Evolutionary conservation across 768 basidiomycete species (phyloP).

Genomic region (Russula dissimulans): DNA sequence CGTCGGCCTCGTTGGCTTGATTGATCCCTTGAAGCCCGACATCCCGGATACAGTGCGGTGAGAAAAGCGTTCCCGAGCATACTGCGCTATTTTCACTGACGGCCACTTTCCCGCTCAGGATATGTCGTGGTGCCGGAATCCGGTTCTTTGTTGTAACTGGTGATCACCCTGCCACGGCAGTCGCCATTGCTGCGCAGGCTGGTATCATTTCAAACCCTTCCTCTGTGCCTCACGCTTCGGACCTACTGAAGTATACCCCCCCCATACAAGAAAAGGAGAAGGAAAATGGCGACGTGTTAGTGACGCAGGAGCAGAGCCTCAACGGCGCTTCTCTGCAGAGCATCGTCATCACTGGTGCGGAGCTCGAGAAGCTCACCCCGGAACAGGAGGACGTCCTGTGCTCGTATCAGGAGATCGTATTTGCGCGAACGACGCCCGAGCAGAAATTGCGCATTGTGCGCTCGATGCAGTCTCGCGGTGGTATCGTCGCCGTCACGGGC

Average conservation of each 20-base stretch:
- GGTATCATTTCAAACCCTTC: conserved; percentile 40
- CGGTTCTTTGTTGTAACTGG: conserved; percentile 57
- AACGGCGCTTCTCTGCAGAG: conserved; percentile 24
- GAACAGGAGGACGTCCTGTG: conserved; percentile 23
- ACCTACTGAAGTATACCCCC: conserved; percentile 28
- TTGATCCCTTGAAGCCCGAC: conserved; percentile 51
- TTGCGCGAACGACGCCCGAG: conserved; percentile 54
- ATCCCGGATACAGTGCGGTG: conserved; percentile 38
- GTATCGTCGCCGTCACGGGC: conserved; percentile 55
- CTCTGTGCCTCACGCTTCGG: conserved; percentile 29
- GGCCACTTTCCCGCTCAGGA: conserved; percentile 10
- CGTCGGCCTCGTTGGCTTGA: conserved; percentile 50
- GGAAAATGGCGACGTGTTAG: conserved; percentile 21
- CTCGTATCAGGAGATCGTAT: conserved; percentile 43
- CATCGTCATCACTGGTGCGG: conserved; percentile 36
- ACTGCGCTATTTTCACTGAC: not conserved
- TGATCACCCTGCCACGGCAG: conserved; percentile 51
- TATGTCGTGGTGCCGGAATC: conserved; percentile 48
- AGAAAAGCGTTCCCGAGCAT: not conserved
- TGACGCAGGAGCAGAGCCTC: not conserved
- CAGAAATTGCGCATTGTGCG: conserved; percentile 60
- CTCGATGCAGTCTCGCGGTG: conserved; percentile 41
- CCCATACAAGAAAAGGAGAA: conserved; percentile 24
- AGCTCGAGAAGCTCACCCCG: conserved; percentile 16
- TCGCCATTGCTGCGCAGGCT: conserved; percentile 55